These are phyloP conservation scores for Paramecium primaurelia DNA, from an alignment of 73 alveolate genomes.

Conservation along the genomic window DNA sequence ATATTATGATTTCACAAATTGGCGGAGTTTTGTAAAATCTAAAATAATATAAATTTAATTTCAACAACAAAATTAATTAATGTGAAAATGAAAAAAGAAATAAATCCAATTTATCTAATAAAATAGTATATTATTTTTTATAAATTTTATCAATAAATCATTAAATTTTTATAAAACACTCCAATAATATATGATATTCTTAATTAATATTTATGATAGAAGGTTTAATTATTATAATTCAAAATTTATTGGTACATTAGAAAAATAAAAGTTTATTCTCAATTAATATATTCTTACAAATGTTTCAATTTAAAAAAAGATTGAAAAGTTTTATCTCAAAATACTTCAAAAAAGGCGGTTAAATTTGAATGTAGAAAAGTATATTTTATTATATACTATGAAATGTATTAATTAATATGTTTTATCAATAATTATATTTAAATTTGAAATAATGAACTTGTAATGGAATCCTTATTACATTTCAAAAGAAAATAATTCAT, in stretches of 20 bases:
- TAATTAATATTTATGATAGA: no score
- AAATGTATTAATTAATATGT: not conserved
- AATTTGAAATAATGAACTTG: not conserved
- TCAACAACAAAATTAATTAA: not conserved
- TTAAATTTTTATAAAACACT: no score
- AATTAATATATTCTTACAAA: no score
- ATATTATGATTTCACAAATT: not conserved
- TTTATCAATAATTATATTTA: not conserved
- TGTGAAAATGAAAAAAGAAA: not conserved
- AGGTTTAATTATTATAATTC: no score
- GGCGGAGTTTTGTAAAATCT: not conserved
- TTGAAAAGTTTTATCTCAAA: not conserved
- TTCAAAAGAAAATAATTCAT: not conserved
- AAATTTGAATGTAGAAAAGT: not conserved
- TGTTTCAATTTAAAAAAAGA: no score
- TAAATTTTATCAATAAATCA: no score
- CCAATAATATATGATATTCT: no score
- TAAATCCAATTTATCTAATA: not conserved
- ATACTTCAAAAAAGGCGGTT: not conserved
- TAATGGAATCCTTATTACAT: not conserved
- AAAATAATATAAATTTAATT: not conserved
- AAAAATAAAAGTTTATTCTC: no score
- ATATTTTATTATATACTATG: not conserved
- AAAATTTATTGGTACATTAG: no score
- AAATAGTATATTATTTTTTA: no score